Base-by-base conservation (phyloP, 2,329 filamentous ascomycete genomes). In the Colletotrichum limetticola region DNA sequence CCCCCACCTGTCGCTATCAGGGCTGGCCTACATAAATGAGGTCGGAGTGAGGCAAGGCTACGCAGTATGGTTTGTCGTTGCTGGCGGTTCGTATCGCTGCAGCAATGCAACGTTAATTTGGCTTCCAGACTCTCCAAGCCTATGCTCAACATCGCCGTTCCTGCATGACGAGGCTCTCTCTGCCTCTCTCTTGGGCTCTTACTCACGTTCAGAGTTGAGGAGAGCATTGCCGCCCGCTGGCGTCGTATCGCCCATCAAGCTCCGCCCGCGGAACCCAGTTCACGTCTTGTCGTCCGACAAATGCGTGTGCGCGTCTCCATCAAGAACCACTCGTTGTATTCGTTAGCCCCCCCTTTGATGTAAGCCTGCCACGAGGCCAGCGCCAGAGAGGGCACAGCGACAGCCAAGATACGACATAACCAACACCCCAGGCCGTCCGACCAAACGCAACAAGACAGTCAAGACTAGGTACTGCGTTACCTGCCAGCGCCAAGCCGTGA, bases 71-170 rank as follows among this genome's bases (percentile, higher is more conserved):
- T 32, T 28, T 32, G 28, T 37, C 62, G 19, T 26, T 30, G 16
- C 35, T 30, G 11, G 28, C 26, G 35, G 28, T 37, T 24, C 52
- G 66, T 12, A 61, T 42, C 24, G 37, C 28, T 66, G 42, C 55
- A 60, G 55, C 60, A 65, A 73, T 66, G 66, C 66, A 66, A 72
- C 55, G 56, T 66, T 72, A 66, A 66, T 72, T 56, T 24, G 66
- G 60, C 70, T 24, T 57, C 55, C 42, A 49, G 16, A n/a, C 3
- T 49, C 14, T 49, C 42, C 56, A 32, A 37, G 61, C 46, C n/a
- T 52, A 58, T 52, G 24, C 53, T 9, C 42, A 49, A 37, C 35
- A 52, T 52, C n/a, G 56, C 71, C 30, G 46, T 42, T 49, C 56
- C 60, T 70, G 61, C 71, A 66, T 60, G 24, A 46, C 42, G 16